Conservation (phyloP, 805 yeast species). For the Tanozyma kutaoensis region DNA sequence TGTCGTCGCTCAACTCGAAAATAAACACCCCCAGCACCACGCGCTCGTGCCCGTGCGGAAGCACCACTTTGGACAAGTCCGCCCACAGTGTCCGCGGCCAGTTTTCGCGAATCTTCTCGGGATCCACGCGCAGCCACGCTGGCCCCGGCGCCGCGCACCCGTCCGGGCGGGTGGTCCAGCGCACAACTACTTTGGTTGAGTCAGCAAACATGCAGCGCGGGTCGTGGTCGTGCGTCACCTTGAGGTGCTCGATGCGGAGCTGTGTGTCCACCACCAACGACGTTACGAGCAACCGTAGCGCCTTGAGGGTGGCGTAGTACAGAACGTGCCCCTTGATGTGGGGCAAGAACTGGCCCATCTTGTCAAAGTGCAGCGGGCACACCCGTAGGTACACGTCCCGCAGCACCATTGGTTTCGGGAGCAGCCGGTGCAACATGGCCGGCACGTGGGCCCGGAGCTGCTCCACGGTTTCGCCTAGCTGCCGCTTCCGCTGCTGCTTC, state of each 20-base stretch:
- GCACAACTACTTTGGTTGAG: constrained; percentile 36
- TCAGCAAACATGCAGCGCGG: constrained; percentile 19
- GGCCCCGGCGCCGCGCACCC: too few species aligned
- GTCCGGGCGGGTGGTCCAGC: constrained; percentile 45
- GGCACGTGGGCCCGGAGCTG: constrained; percentile 38
- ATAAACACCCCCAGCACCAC: constrained; percentile 44
- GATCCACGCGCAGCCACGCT: constrained; percentile 25
- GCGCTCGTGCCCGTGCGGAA: constrained; percentile 23
- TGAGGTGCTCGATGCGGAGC: constrained; percentile 36
- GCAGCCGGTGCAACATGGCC: constrained; percentile 26
- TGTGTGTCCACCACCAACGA: constrained; percentile 42
- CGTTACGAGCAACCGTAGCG: constrained; percentile 39
- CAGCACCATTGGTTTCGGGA: constrained; percentile 32
- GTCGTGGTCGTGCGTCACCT: constrained; percentile 15
- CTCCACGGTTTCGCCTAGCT: constrained; percentile 41
- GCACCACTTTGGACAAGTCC: constrained; percentile 17
- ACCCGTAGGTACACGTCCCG: constrained; percentile 37
- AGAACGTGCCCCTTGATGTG: constrained; percentile 39
- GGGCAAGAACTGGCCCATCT: constrained; percentile 37
- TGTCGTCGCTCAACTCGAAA: constrained; percentile 48
- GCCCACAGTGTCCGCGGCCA: constrained; percentile 11
- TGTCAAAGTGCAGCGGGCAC: constrained; percentile 37
- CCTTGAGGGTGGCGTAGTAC: constrained; percentile 43
- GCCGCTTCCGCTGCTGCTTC: constrained; percentile 26
- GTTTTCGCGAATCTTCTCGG: constrained; percentile 8